Base-by-base conservation (phyloP, 495 filamentous ascomycete genomes). In the Podospora pseudopauciseta region DNA sequence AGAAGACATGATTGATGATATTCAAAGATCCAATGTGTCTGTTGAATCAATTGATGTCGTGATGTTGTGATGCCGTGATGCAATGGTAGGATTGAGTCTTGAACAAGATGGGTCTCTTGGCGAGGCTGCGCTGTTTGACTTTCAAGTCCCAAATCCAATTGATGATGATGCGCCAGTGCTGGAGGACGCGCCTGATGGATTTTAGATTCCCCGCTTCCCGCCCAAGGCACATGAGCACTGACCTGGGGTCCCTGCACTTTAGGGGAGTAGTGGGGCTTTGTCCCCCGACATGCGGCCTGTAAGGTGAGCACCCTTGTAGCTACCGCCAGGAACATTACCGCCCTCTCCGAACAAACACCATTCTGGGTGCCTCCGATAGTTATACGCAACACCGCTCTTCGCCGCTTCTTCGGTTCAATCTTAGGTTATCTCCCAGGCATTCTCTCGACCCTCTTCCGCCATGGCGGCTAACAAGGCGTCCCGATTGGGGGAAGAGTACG, bases 401-500 rank as follows among this genome's bases (percentile, higher is more conserved):
- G 9, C 18, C 56, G 19, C 13, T 19, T 20, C 20, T n/a, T 27
- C 3, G 5, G 9, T 5, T 9, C 20, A 20, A 58, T 20, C 15
- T 58, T 58, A 4, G 56, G 53, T n/a, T 32, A 15, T n/a, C 9
- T 18, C 0, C 65, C 56, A 11, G 27, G 0, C 54, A 11, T 58
- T 13, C 18, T 58, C 56, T 58, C 39, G 39, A 49, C 13, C 15
- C 39, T 49, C 13, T 16, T 58, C 32, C 68, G 60, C 71, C 67
- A 91, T 94, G 92, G 91, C 93, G 72, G 89, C 93, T 60, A 90
- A 87, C 53, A 97, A 97, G 84, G 92, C 93, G 70, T 91, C 92
- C 68, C 90, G 95, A 71, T 85, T 97, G 77, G 95, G 95, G 76
- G 95, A 99, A 89, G 96, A 99, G 95, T 98, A 87, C 84, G 93